Evolutionary conservation across 1,284 basidiomycete species (phyloP).

Genomic region (Leccinum subrobustum): DNA sequence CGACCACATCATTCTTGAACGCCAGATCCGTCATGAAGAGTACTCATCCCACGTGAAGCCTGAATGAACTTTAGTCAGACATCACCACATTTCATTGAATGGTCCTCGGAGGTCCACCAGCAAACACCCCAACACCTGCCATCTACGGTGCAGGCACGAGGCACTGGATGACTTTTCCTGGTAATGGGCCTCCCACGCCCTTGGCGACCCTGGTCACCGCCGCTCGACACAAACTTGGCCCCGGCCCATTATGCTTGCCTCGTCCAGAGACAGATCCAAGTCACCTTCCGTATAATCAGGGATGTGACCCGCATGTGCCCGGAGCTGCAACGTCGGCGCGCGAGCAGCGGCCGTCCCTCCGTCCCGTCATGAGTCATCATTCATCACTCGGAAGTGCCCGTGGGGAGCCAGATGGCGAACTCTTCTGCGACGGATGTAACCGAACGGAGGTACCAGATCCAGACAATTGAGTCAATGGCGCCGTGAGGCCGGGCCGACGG

Average conservation of each 20-base stretch:
- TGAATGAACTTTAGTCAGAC: conserved; percentile 7
- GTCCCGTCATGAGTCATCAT: conserved; percentile 7
- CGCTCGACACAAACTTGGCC: conserved; percentile 2
- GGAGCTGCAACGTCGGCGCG: conserved; percentile 8
- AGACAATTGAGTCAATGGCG: conserved; percentile 16
- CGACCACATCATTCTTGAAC: not conserved
- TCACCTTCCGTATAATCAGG: not conserved
- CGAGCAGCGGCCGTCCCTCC: not conserved
- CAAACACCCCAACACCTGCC: conserved; percentile 7
- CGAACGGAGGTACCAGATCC: conserved; percentile 30
- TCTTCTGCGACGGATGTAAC: conserved; percentile 24
- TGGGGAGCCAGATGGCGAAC: conserved; percentile 13
- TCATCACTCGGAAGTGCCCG: conserved; percentile 23
- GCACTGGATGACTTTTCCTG: conserved; percentile 15
- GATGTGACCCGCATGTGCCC: not conserved
- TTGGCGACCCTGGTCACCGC: conserved; percentile 25
- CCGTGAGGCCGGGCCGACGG: conserved; percentile 9
- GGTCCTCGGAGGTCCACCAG: conserved; percentile 33
- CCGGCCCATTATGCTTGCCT: conserved; percentile 2
- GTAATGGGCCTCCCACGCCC: conserved; percentile 29
- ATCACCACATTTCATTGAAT: conserved; percentile 17
- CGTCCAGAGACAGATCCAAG: not conserved
- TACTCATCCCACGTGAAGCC: conserved; percentile 25
- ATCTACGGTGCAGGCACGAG: conserved; percentile 33
- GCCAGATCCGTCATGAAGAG: not conserved